A percentile compares a stretch with the other conserved stretches of the same genome.
Conservation (phyloP, 2,329 filamentous ascomycete genomes). For the Acrocalymma vagum region DNA sequence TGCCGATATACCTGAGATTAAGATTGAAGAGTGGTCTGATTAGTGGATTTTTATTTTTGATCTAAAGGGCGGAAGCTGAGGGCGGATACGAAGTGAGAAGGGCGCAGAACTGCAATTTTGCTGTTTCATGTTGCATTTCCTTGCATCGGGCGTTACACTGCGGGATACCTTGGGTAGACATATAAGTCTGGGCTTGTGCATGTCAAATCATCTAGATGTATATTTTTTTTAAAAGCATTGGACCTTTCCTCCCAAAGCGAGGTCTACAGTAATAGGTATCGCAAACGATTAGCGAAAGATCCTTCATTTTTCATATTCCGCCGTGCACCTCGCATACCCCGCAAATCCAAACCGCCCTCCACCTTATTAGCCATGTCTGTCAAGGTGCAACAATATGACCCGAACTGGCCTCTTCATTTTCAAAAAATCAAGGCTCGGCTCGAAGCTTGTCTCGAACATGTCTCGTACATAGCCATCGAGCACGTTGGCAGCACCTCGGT, state of each 20-base stretch:
- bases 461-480: conserved; percentile 36
- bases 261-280: no score
- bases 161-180: no score
- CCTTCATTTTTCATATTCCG: no score
- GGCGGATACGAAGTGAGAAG: conserved; percentile 18
- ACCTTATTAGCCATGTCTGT: conserved; percentile 25
- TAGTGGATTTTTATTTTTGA: no score
- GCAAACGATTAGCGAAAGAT: no score
- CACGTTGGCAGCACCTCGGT: conserved; percentile 51
- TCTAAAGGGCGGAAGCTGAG: conserved; percentile 11
- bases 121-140: neutral
- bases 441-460: conserved; percentile 17
- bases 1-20: conserved; percentile 25
- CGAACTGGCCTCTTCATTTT: conserved; percentile 39
- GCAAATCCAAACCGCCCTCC: neutral
- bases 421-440: conserved; percentile 26
- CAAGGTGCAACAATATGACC: conserved; percentile 35
- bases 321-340: no score
- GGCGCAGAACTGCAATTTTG: neutral
- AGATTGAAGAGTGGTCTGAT: conserved; percentile 30
- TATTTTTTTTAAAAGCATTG: no score
- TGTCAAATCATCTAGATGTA: no score
- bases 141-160: neutral
- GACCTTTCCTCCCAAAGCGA: no score
- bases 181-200: no score